Percentiles rank a stretch among this genome's conserved stretches.
phyloP scores from a whole-genome alignment of 2,329 filamentous ascomycete species.

The Nemania sp. region DNA sequence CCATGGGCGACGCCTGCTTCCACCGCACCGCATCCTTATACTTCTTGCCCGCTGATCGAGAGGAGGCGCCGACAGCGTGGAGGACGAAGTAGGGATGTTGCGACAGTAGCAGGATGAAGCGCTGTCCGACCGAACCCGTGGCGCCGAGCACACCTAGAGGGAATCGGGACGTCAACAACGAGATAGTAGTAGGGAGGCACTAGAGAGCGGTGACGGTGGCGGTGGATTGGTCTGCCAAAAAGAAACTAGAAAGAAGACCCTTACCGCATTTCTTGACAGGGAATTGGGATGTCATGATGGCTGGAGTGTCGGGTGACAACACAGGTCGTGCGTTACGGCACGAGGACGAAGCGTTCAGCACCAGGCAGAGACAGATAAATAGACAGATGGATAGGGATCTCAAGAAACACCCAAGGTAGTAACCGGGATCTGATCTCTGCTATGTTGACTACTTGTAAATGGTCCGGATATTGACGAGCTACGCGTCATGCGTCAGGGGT shows the following conservation, averaged over 20 bases:
- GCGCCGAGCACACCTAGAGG: constrained; percentile 74
- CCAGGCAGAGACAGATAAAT: not conserved
- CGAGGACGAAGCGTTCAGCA: too few species aligned
- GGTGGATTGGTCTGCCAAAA: too few species aligned
- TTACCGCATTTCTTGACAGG: constrained; percentile 64
- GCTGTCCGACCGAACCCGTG: constrained; percentile 92
- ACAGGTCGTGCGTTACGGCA: not conserved
- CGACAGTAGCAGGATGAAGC: constrained; percentile 90
- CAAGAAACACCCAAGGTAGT: not conserved
- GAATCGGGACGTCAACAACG: not conserved
- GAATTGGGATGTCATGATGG: constrained; percentile 46
- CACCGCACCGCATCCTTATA: constrained; percentile 93
- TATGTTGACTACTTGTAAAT: not conserved
- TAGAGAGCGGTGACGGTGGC: not conserved
- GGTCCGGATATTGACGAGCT: not conserved
- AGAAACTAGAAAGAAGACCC: constrained; percentile 29
- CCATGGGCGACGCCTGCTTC: constrained; percentile 90
- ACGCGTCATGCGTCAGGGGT: not conserved
- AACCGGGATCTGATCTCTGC: too few species aligned
- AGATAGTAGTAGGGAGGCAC: not conserved
- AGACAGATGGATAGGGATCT: not conserved
- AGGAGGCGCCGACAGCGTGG: constrained; percentile 86
- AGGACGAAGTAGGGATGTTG: constrained; percentile 86
- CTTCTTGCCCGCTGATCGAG: constrained; percentile 87
- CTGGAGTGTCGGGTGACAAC: constrained; percentile 3